Evolutionary conservation across 1,284 basidiomycete species (phyloP).

Genomic region (Bjerkandera adusta): DNA sequence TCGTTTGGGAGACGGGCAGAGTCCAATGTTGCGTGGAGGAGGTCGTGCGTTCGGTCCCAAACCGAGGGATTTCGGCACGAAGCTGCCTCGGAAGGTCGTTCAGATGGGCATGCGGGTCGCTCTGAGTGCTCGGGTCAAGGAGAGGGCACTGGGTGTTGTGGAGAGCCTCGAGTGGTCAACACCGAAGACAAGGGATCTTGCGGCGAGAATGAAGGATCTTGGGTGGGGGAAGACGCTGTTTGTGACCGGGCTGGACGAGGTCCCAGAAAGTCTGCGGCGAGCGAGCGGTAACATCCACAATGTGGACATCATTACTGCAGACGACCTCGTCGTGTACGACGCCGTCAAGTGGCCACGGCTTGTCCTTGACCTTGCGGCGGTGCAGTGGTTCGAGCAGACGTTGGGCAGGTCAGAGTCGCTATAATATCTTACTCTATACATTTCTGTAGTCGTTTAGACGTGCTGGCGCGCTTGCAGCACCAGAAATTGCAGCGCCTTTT

Average conservation of each 20-base stretch:
- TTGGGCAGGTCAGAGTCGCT: conserved; percentile 37
- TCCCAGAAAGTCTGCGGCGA: conserved; percentile 53
- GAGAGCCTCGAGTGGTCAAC: conserved; percentile 69
- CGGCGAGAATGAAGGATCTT: conserved; percentile 53
- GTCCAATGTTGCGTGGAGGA: conserved; percentile 90
- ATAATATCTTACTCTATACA: too few species aligned
- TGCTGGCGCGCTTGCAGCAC: background rate
- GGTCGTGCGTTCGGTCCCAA: conserved; percentile 90
- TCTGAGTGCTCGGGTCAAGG: conserved; percentile 77
- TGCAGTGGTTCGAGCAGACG: conserved; percentile 64
- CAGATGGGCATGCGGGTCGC: conserved; percentile 93
- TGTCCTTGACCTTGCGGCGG: conserved; percentile 68
- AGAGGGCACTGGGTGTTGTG: conserved; percentile 76
- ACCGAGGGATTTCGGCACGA: conserved; percentile 88
- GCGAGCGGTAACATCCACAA: conserved; percentile 65
- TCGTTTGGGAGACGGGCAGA: conserved; percentile 86
- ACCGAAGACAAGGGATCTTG: conserved; percentile 63
- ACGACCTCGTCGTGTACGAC: conserved; percentile 76
- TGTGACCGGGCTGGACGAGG: conserved; percentile 58
- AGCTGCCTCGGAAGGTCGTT: conserved; percentile 87
- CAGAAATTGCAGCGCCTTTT: background rate
- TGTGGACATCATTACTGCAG: conserved; percentile 57
- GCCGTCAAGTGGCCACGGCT: conserved; percentile 74
- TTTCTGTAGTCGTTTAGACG: background rate
- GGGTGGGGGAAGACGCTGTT: conserved; percentile 72